Conservation (phyloP, 2,329 filamentous ascomycete species). For the Botrytis hyacinthi region DNA sequence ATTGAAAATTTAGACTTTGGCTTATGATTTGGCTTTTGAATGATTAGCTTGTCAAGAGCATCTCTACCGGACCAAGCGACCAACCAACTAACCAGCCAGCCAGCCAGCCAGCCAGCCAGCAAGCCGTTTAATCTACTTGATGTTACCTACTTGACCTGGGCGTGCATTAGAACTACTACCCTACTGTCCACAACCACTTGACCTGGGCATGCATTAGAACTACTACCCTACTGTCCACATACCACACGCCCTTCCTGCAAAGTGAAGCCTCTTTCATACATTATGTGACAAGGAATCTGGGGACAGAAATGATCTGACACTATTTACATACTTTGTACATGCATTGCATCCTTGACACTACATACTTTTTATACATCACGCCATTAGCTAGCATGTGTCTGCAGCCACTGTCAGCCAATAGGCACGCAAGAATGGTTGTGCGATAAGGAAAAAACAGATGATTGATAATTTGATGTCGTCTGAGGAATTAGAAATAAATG, state of each 20-base stretch:
- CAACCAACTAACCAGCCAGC: neutral
- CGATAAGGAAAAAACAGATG: slow-evolving; percentile 6
- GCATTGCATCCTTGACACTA: neutral
- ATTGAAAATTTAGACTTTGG: neutral
- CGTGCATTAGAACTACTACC: neutral
- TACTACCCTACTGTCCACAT: neutral
- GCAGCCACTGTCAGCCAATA: neutral
- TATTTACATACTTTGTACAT: neutral
- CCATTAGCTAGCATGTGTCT: neutral
- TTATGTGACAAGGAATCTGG: neutral
- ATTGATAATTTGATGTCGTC: slow-evolving; percentile 3
- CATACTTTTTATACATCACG: neutral
- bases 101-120: neutral
- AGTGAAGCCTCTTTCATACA: neutral
- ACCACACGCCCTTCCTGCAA: slow-evolving; percentile 3
- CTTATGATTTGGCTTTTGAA: neutral
- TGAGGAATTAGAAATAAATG: neutral
- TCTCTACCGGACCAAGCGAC: neutral
- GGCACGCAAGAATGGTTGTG: neutral
- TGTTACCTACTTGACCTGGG: neutral
- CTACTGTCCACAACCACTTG: neutral
- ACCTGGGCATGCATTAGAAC: neutral
- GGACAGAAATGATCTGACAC: neutral
- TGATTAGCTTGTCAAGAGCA: neutral
- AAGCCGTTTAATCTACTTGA: neutral